phyloP scores from a whole-genome alignment of 768 basidiomycete genomes.

The Sistotremastrum suecicum region DNA sequence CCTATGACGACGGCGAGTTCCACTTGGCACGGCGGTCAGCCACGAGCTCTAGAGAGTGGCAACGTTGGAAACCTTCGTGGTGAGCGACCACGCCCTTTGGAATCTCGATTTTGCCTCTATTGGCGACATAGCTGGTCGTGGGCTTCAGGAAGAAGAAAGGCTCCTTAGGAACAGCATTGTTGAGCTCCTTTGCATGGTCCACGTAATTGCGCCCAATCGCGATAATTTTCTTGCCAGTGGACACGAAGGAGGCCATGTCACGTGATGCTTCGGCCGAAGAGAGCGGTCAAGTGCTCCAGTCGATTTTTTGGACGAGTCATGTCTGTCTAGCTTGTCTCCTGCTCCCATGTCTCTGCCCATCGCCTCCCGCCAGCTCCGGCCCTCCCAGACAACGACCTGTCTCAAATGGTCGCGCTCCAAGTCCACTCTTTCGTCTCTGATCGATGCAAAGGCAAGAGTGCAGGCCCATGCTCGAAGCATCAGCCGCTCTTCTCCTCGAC shows the following conservation, averaged over 20 bases:
- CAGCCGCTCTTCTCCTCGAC: slow-evolving; percentile 47
- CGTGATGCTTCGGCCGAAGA: too few species aligned
- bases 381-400: too few species aligned
- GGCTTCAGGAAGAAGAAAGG: slow-evolving; percentile 99
- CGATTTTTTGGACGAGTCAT: too few species aligned
- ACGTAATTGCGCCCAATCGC: slow-evolving; percentile 93
- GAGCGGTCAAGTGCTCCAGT: too few species aligned
- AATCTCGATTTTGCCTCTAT: slow-evolving; percentile 73
- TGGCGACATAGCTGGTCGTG: slow-evolving; percentile 71
- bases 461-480: slow-evolving; percentile 64
- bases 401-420: slow-evolving; percentile 27
- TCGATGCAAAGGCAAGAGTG: slow-evolving; percentile 73
- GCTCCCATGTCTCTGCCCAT: too few species aligned
- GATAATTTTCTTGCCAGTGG: slow-evolving; percentile 58
- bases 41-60: background rate
- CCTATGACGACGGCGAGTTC: slow-evolving; percentile 97
- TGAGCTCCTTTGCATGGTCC: slow-evolving; percentile 84
- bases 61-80: slow-evolving; percentile 59
- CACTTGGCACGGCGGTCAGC: slow-evolving; percentile 30
- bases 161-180: slow-evolving; percentile 78
- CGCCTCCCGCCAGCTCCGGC: too few species aligned
- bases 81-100: slow-evolving; percentile 75
- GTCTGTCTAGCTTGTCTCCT: too few species aligned
- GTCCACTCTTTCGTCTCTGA: slow-evolving; percentile 43
- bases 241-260: slow-evolving; percentile 21